Base-by-base conservation (phyloP, 768 basidiomycete genomes). In the Termitomyces sp. region DNA sequence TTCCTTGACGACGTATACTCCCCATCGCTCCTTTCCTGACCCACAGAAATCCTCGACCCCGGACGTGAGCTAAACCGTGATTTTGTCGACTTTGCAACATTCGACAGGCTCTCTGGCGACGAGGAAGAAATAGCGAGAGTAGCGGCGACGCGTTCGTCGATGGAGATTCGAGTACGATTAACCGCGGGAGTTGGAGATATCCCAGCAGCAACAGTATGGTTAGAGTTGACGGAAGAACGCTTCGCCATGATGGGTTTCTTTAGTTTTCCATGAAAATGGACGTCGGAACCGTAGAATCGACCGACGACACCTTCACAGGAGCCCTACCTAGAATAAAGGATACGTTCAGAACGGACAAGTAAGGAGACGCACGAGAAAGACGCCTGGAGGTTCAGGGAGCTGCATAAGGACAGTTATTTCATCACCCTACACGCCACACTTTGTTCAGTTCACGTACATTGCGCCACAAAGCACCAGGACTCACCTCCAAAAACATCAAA, bases 261-360 rank as follows among this genome's bases (percentile, higher is more conserved):
- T 60, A 94, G 80, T 62, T 84, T 88, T 3, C 80, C 76, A 58
- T 84, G 84, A 65, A 93, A 90, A 7, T 73, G 80, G 10, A 94
- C 92, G 57, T 86, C 74, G 22, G 69, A 61, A 0, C 80, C 84
- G 18, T 73, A 72, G 66, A 94, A 93, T 5, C 83, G 79, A 10
- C 92, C 92, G 2, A 94, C 88, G 53, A 94, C 88, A 53, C 87
- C 92, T 72, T 94, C 92, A 66, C 92, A 94, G 62, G 86, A 89
- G 4, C 92, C 92, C 90, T 92, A 63, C 0, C 49, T 22, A 54
- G 16, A 15, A 29, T 36, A 26, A 18, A n/a, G 9, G 12, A 12
- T 31, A 24, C 42, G 48, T 20, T 39, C 16, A 24, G 42, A 42
- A 9, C 26, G 15, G 28, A 48, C 13, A 9, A 26, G 16, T 57